Evolutionary conservation across 371 early-diverging fungal species (phyloP).

Genomic region (Cokeromyces recurvatus): DNA sequence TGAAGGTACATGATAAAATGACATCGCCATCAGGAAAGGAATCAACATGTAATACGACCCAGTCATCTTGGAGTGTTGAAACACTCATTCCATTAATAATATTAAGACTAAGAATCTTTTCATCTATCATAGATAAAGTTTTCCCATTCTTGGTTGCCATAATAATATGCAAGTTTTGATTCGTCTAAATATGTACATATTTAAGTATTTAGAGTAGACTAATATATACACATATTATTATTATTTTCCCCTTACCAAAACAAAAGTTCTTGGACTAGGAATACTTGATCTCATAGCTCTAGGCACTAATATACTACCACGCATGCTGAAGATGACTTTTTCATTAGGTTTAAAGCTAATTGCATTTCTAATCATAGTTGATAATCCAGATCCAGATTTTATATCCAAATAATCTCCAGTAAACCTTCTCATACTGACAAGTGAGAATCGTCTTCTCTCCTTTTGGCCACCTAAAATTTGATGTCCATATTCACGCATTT

Average conservation of each 20-base stretch:
- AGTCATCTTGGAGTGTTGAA: conserved; percentile 74
- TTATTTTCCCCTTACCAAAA: too few species aligned
- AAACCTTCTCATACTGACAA: conserved; percentile 82
- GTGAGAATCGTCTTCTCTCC: conserved; percentile 85
- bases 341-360: conserved; percentile 54
- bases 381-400: conserved; percentile 60
- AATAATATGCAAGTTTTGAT: conserved; percentile 51
- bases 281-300: conserved; percentile 76
- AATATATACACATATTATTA: too few species aligned
- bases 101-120: conserved; percentile 45
- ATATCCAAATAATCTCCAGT: conserved; percentile 90
- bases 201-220: too few species aligned
- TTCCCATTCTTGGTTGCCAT: conserved; percentile 49
- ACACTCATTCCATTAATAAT: conserved; percentile 52
- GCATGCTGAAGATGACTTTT: conserved; percentile 62
- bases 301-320: conserved; percentile 66
- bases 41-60: conserved; percentile 69
- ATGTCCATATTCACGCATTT: conserved; percentile 90
- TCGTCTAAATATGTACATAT: too few species aligned
- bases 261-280: conserved; percentile 71
- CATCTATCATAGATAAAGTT: conserved; percentile 46
- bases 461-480: conserved; percentile 87
- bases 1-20: conserved; percentile 50
- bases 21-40: conserved; percentile 52
- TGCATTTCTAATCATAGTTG: conserved; percentile 61